Evolutionary conservation across 2,329 filamentous ascomycete genomes (phyloP).

Genomic region (Fusarium torulosum): DNA sequence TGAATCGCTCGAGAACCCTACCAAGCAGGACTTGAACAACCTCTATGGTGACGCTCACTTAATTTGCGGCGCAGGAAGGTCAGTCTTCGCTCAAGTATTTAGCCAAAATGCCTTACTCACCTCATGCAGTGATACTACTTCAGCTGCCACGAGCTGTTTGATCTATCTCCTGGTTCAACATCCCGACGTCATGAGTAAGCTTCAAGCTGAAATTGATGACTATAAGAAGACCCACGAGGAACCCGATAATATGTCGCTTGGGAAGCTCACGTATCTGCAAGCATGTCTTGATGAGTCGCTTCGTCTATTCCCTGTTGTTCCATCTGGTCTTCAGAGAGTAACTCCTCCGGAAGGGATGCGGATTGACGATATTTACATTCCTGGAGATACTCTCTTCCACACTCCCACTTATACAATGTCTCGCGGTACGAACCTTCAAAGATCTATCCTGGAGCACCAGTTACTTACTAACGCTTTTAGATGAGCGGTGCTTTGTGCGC

Average conservation of each 20-base stretch:
- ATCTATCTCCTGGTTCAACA: conserved; percentile 11
- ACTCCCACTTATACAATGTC: conserved; percentile 19
- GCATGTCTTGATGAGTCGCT: conserved; percentile 40
- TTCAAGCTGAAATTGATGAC: conserved; percentile 25
- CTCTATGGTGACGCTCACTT: conserved; percentile 10
- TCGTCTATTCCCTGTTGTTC: conserved; percentile 30
- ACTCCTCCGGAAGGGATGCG: conserved; percentile 16
- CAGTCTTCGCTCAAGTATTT: accelerated
- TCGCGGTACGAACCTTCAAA: conserved; percentile 4
- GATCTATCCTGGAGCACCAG: not conserved
- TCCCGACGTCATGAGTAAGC: not conserved
- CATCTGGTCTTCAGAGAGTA: conserved; percentile 16
- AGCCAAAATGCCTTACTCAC: not conserved
- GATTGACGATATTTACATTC: conserved; percentile 14
- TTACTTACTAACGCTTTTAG: not conserved
- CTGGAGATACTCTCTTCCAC: conserved; percentile 7
- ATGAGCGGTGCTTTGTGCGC: conserved; percentile 23
- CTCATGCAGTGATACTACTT: conserved; percentile 27
- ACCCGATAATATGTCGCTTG: not conserved
- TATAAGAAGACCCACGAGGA: not conserved
- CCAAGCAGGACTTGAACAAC: not conserved
- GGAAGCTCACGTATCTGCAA: conserved; percentile 29
- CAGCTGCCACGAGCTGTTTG: conserved; percentile 17
- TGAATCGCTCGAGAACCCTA: not conserved
- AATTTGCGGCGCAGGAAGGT: conserved; percentile 16